Evolutionary conservation across 148 eudicot species (phyloP).

Genomic region (Oxyria digyna): DNA sequence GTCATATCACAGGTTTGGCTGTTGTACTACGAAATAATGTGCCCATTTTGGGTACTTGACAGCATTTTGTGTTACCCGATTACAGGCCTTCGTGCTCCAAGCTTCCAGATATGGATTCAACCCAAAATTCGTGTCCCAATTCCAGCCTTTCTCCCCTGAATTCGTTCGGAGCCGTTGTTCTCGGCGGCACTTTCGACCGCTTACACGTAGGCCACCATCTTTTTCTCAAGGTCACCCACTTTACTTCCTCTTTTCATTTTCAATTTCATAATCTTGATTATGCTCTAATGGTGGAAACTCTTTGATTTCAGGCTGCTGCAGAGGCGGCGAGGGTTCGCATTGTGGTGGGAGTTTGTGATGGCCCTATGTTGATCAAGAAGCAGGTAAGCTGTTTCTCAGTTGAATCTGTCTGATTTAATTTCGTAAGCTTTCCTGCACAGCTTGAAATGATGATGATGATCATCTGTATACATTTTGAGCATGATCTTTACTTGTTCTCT

Average conservation of each 20-base stretch:
- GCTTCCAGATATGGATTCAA: conserved; percentile 2
- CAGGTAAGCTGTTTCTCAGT: conserved; percentile 25
- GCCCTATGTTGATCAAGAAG: conserved; percentile 70
- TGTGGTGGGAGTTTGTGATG: conserved; percentile 87
- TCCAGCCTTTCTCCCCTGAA: conserved; percentile 32
- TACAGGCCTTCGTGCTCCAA: too few relatives aligned
- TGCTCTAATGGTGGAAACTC: neutral
- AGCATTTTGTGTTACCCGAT: too few relatives aligned
- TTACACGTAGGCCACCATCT: conserved; percentile 89
- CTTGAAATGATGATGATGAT: too few relatives aligned
- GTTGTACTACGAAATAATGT: too few relatives aligned
- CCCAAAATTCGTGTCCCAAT: neutral
- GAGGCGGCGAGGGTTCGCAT: conserved; percentile 58
- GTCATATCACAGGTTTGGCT: too few relatives aligned
- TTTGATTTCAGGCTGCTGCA: conserved; percentile 51
- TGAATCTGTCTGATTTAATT: too few relatives aligned
- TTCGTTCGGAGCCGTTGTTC: conserved; percentile 55
- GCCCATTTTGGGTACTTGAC: too few relatives aligned
- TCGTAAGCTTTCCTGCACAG: too few relatives aligned
- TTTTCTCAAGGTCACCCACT: conserved; percentile 53
- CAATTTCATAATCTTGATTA: neutral
- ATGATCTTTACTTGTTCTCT: too few relatives aligned
- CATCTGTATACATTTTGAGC: too few relatives aligned
- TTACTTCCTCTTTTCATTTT: neutral
- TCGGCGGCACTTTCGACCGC: conserved; percentile 95